A percentile compares a stretch with the other conserved stretches of the same genome.
Evolutionary conservation across 2,329 filamentous ascomycete species (phyloP).

Genomic region (Penicillium glabrum): DNA sequence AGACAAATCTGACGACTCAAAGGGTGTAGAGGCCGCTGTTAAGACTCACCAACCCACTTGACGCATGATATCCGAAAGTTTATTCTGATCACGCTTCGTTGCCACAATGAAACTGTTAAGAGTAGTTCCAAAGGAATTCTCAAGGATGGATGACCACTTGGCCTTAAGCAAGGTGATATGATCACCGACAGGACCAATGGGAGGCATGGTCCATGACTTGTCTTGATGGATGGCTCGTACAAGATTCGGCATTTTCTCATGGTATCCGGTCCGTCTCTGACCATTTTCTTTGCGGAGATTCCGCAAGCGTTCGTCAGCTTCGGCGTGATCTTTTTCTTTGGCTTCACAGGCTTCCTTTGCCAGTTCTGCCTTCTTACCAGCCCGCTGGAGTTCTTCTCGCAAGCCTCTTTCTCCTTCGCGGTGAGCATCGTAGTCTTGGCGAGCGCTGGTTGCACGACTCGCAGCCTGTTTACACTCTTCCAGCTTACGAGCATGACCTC

Average conservation of each 20-base stretch:
- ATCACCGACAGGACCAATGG: conserved; percentile 80
- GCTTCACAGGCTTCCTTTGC: conserved; percentile 25
- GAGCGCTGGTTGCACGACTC: conserved; percentile 48
- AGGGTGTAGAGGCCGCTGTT: conserved; percentile 12
- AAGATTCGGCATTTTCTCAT: conserved; percentile 61
- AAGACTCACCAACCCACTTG: conserved; percentile 49
- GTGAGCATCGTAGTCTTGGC: conserved; percentile 44
- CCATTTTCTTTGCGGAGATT: conserved; percentile 58
- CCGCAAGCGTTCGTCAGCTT: conserved; percentile 53
- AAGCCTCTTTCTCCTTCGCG: conserved; percentile 35
- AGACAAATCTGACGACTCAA: background rate
- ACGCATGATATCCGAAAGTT: conserved; percentile 66
- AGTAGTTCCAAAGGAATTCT: conserved; percentile 68
- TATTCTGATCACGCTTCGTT: conserved; percentile 71
- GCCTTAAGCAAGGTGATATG: conserved; percentile 75
- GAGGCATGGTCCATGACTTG: conserved; percentile 65
- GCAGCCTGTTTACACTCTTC: conserved; percentile 61
- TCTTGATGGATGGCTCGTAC: conserved; percentile 71
- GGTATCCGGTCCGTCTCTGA: conserved; percentile 64
- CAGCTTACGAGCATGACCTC: conserved; percentile 63
- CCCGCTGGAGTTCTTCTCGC: conserved; percentile 34
- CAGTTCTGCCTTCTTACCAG: conserved; percentile 31
- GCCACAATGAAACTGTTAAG: conserved; percentile 80
- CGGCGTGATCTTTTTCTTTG: conserved; percentile 57
- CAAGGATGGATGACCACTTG: conserved; percentile 79